A percentile compares a stretch with the other conserved stretches of the same genome.
phyloP scores from a whole-genome alignment of 441 rosid genomes.

The Gossypium gossypioides region DNA sequence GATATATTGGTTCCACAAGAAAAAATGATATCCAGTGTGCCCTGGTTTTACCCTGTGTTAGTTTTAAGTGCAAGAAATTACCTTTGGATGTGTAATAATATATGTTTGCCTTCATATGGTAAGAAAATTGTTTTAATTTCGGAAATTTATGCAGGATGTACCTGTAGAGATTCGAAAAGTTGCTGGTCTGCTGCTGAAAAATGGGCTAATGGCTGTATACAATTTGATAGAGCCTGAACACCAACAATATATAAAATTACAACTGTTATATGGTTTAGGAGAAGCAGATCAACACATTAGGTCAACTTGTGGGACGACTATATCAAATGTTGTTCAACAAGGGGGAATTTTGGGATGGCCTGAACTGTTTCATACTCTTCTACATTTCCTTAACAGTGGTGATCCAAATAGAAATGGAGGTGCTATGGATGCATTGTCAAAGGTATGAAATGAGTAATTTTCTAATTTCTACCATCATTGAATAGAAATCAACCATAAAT shows the following conservation, averaged over 20 bases:
- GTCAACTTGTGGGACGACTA: constrained; percentile 76
- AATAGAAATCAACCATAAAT: neutral
- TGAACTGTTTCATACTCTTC: constrained; percentile 80
- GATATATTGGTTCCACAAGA: no score
- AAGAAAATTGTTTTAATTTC: neutral
- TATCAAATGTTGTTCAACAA: constrained; percentile 64
- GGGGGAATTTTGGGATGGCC: constrained; percentile 78
- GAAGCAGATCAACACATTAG: constrained; percentile 79
- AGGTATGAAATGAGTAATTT: constrained; percentile 43
- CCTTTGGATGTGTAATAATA: neutral
- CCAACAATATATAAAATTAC: constrained; percentile 71
- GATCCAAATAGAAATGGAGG: constrained; percentile 86
- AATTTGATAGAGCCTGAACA: constrained; percentile 42
- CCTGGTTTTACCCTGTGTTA: neutral
- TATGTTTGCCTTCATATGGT: neutral
- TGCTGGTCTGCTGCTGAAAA: constrained; percentile 88
- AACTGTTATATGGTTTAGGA: constrained; percentile 81
- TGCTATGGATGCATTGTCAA: constrained; percentile 95
- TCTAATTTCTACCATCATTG: neutral
- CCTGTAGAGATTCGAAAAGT: constrained; percentile 89
- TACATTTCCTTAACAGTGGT: constrained; percentile 77
- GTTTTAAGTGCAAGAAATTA: neutral
- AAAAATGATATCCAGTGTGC: neutral
- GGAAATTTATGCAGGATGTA: constrained; percentile 44
- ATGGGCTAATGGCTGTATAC: constrained; percentile 67